phyloP scores from a whole-genome alignment of 2,329 filamentous ascomycete species.

The Phaeosphaeriaceae sp. region DNA sequence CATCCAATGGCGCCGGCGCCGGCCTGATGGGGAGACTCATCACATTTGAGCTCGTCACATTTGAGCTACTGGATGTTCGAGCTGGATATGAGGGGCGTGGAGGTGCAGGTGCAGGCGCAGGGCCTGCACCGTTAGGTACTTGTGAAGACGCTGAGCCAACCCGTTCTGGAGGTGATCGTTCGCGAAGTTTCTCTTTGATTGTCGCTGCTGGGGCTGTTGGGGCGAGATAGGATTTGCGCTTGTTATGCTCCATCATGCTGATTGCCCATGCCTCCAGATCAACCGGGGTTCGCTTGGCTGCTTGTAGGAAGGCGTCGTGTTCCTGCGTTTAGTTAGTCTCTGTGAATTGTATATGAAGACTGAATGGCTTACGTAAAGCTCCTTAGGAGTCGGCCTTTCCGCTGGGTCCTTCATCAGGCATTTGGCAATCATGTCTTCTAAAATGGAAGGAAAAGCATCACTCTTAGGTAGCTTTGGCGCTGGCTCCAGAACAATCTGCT shows the following conservation, averaged over 20 bases:
- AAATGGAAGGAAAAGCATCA: constrained; percentile 91
- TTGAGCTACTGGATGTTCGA: constrained; percentile 52
- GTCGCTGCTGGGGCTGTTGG: constrained; percentile 75
- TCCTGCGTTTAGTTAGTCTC: constrained; percentile 64
- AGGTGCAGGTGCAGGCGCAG: constrained; percentile 39
- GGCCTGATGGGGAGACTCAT: constrained; percentile 56
- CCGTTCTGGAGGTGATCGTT: constrained; percentile 37
- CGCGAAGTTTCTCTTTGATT: constrained; percentile 48
- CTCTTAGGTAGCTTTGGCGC: constrained; percentile 94
- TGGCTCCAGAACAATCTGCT: constrained; percentile 97
- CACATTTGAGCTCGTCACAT: constrained; percentile 33
- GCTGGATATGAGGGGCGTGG: constrained; percentile 50
- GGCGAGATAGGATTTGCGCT: constrained; percentile 90
- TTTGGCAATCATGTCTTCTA: constrained; percentile 97
- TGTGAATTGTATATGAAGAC: background rate
- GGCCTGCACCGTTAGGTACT: constrained; percentile 30
- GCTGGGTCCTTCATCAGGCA: constrained; percentile 91
- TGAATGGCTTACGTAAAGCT: constrained; percentile 77
- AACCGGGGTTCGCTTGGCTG: constrained; percentile 94
- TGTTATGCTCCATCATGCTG: constrained; percentile 90
- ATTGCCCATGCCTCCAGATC: constrained; percentile 93
- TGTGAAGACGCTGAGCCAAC: constrained; percentile 29
- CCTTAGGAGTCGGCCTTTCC: constrained; percentile 86
- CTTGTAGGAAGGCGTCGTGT: constrained; percentile 91
- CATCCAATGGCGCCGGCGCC: constrained; percentile 44